These are phyloP conservation scores for Coriolopsis trogii DNA, from an alignment of 1,284 basidiomycete species.

Conservation along the genomic window DNA sequence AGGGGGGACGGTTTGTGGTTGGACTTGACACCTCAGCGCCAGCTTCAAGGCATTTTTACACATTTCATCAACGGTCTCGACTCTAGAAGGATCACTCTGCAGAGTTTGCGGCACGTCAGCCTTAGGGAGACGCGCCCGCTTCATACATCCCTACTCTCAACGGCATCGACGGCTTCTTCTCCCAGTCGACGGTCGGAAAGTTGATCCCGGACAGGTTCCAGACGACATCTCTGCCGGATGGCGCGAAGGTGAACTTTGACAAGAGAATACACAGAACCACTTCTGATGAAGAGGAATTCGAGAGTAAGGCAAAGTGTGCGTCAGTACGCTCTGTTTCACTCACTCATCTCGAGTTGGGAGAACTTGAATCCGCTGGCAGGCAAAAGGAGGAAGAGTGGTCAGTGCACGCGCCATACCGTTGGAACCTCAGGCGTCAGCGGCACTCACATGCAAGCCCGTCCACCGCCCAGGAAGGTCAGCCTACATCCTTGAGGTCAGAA, in stretches of 20 bases:
- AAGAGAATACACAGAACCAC: conserved; percentile 7
- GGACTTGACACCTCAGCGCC: too few relatives aligned
- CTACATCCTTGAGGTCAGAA: neutral
- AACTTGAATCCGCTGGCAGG: conserved; percentile 1
- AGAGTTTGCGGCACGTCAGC: neutral
- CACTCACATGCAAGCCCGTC: conserved; percentile 1
- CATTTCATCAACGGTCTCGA: too few relatives aligned
- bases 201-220: conserved; percentile 9
- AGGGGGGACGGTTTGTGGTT: too few relatives aligned
- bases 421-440: neutral
- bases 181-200: conserved; percentile 3
- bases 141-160: conserved; percentile 1
- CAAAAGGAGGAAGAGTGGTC: neutral
- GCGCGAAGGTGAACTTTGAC: conserved; percentile 8
- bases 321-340: neutral
- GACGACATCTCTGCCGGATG: conserved; percentile 2
- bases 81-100: too few relatives aligned
- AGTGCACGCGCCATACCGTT: too few relatives aligned
- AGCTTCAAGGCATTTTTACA: too few relatives aligned
- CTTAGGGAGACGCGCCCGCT: neutral
- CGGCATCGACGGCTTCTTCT: conserved; percentile 7
- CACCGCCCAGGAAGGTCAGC: conserved; percentile 4
- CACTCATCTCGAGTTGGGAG: conserved; percentile 6
- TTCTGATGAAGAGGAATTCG: neutral
- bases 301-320: neutral